Evolutionary conservation across 2,329 filamentous ascomycete genomes (phyloP), one percentile per base, ranked within the genome.

Genomic region (Pyricularia pennisetigena): DNA sequence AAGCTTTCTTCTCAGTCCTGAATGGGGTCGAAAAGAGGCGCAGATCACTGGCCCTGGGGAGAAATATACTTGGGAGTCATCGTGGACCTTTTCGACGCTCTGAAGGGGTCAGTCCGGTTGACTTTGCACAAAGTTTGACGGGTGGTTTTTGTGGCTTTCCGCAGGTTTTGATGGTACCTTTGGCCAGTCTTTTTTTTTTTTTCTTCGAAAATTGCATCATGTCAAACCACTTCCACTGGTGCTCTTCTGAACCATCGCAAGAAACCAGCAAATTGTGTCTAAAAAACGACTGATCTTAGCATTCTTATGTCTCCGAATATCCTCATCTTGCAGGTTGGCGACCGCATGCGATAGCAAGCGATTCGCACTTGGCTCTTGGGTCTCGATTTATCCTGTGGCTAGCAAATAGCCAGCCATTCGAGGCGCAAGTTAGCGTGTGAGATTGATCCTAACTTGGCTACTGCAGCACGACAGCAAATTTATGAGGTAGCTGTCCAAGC

Each of bases 1-100:
- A 57, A 26, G 8, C 63, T 29, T 28, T 4, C 59, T 49, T 59
- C 23, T 66, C 66, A 82, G 80, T 67, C 81, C 81, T 20, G 79
- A 82, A 73, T 83, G 81, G 81, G 75, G 76, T 64, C 78, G 78
- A n/a, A 70, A 75, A 35, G 74, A 76, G 4, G 73, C 75, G 49
- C 78, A 83, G 74, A 79, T 82, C 67, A 79, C 74, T 41, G 77
- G 78, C 4, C 79, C 80, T 1, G 78, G 78, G 0, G 73, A 80
- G 72, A 73, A 69, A 23, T 82, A 82, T 71, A 76, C 72, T 2
- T 82, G 79, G 80, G 75, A 79, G 71, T 80, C 79, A 68, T 81
- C 80, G 10, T 82, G 80, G 81, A 79, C 78, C 3, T 82, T 82
- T 71, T 75, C 78, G 41, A 24, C 24, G 0, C 16, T 72, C 14